Base-by-base conservation (phyloP, 352 stramenopile genomes). In the Phytophthora hybrid region DNA sequence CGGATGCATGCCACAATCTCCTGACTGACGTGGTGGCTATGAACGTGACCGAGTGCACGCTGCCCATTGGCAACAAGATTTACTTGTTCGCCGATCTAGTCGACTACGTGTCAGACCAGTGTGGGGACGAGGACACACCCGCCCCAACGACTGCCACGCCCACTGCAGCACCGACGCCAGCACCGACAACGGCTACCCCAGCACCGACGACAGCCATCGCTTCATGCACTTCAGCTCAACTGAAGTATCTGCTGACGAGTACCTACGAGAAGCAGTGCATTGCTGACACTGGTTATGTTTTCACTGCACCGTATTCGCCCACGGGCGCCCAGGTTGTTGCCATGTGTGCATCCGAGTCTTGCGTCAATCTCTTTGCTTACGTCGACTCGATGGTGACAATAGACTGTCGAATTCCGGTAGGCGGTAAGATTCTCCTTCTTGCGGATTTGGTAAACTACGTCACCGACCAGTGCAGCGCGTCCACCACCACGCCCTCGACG, bases 301-400 rank as follows among this genome's bases (percentile, higher is more conserved):
- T 78, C 52, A 69, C 70, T 31, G 18, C 61, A 4, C 67, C 65
- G 2, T 70, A 68, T 16, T 37, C 46, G 8, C 66, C 70, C n/a
- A 78, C 70, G 0, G 51, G 59, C 4, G 44, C 55, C 1, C 57
- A 76, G 14, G 59, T 79, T 16, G 49, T 19, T 18, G 52, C 59
- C 29, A 79, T 81, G 71, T 79, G 75, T 55, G 66, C 71, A 1
- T 79, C 71, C 0, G 56, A 54, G 7, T 57, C 70, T n/a, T 81
- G 71, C n/a, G 37, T 67, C 0, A 68, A 64, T 9, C 44, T 79
- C 7, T 73, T 79, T 9, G 59, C 56, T 2, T 62, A 77, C 26
- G 66, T 71, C 1, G n/a, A 37, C 3, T 66, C 75, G 2, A 63
- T 74, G 47, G 66, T 65, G 0, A 54, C 53, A 4, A 53, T 63